phyloP scores from a whole-genome alignment of 2,329 filamentous ascomycete species.

The Coccinonectria pachysandricola region DNA sequence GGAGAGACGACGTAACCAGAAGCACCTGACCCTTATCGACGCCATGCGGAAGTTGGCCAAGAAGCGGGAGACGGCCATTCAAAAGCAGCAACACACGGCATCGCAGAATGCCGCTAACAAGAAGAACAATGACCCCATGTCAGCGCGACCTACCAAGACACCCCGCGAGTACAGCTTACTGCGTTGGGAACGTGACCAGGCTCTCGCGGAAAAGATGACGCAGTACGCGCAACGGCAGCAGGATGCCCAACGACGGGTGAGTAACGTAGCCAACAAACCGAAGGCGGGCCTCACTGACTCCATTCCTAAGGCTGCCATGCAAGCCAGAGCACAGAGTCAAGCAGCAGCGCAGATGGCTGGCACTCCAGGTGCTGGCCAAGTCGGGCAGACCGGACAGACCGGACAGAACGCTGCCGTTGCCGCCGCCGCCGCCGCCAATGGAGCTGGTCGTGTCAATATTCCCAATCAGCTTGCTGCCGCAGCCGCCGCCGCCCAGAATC shows the following conservation, averaged over 20 bases:
- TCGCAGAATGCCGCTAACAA: constrained; percentile 67
- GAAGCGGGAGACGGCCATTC: constrained; percentile 74
- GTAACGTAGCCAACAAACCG: constrained; percentile 14
- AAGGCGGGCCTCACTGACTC: too few species aligned
- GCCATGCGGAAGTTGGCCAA: constrained; percentile 92
- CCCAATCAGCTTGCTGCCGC: constrained; percentile 36
- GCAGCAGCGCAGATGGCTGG: constrained; percentile 34
- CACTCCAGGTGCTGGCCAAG: constrained; percentile 26
- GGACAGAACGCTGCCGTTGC: constrained; percentile 13
- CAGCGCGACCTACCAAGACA: constrained; percentile 53
- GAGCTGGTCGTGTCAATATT: constrained; percentile 29
- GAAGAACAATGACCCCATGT: constrained; percentile 60
- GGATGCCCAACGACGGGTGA: constrained; percentile 46
- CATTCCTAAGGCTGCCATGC: constrained; percentile 27
- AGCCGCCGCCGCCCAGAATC: constrained; percentile 31
- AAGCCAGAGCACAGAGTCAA: constrained; percentile 37
- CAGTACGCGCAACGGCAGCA: constrained; percentile 52
- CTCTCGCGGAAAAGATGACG: constrained; percentile 48
- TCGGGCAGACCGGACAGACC: constrained; percentile 19
- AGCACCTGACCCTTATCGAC: constrained; percentile 81
- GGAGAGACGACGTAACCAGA: constrained; percentile 75
- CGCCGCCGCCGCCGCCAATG: constrained; percentile 12
- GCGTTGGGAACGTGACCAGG: constrained; percentile 76
- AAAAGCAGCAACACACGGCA: constrained; percentile 83
- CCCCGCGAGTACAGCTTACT: constrained; percentile 85